Evolutionary conservation across 1,284 basidiomycete genomes (phyloP), one percentile per base, ranked within the genome.

Genomic region (Tilletia horrida): DNA sequence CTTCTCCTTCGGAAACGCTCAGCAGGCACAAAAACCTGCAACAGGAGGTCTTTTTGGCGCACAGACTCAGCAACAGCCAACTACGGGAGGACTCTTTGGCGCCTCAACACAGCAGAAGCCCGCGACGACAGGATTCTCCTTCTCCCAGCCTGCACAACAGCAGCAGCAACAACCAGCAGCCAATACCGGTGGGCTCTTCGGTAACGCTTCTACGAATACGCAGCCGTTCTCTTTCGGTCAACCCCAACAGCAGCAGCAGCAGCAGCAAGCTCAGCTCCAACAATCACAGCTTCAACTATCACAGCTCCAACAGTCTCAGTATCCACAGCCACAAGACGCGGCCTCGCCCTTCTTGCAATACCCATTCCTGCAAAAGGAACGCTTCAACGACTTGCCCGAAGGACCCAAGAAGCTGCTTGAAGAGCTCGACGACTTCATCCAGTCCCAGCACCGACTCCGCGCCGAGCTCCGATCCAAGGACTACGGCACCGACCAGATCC

Each of bases 321-420:
- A 18, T 11, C 21, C 29, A 23, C 63, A 31, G 8, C 18, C 18
- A 23, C 21, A 21, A 21, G 45, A 63, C 1, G 63, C 66, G 4
- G 23, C 66, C 13, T 75, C 73, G 9, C 78, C 76, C 0, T 77
- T 81, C 35, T 21, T 68, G 3, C 72, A 72, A 9, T 70, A 74
- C 66, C 69, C 70, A 0, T 81, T 73, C 68, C 74, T 78, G 44
- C 78, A 80, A 50, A 74, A 74, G 23, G 79, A 81, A 61, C 71
- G 78, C 21, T 81, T 76, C 69, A 79, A 81, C 61, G 79, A 81
- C 40, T 66, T 81, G 16, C 76, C 78, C 16, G 80, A 81, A 2
- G 72, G 75, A 2, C 73, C 72, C 8, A 71, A 71, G 9, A 71
- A 75, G 47, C 64, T 81, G 25, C 52, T 81, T 0, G 79, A 81